Evolutionary conservation across 106 monocot species (phyloP).

Genomic region (Allium sativum): DNA sequence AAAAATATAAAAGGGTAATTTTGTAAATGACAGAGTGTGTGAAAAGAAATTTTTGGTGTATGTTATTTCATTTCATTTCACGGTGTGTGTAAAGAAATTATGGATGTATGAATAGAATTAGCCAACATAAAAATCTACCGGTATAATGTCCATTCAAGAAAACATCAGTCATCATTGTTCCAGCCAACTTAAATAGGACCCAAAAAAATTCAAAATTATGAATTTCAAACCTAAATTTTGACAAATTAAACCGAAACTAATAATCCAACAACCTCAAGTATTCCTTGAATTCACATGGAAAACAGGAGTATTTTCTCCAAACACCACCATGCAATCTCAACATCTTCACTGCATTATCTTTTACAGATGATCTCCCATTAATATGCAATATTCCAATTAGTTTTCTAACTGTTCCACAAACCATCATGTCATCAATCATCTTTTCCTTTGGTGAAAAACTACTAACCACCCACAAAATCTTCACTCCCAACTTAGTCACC

Average conservation of each 20-base stretch:
- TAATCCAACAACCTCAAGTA: conserved; percentile 5
- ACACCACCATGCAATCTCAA: conserved; percentile 35
- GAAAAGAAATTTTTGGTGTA: too few relatives aligned
- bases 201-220: too few relatives aligned
- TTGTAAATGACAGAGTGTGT: too few relatives aligned
- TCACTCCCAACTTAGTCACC: conserved; percentile 58
- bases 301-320: conserved; percentile 66
- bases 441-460: conserved; percentile 31
- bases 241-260: not conserved
- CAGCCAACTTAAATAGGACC: too few relatives aligned
- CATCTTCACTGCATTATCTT: conserved; percentile 48
- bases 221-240: too few relatives aligned
- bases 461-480: conserved; percentile 59
- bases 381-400: conserved; percentile 43
- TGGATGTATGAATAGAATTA: too few relatives aligned
- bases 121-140: too few relatives aligned
- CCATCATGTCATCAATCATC: conserved; percentile 61
- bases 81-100: too few relatives aligned
- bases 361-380: conserved; percentile 34
- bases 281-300: conserved; percentile 13
- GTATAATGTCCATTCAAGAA: too few relatives aligned
- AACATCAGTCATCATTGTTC: too few relatives aligned
- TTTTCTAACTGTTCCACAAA: conserved; percentile 51
- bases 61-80: too few relatives aligned
- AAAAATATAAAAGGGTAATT: too few relatives aligned